These are phyloP conservation scores for Rhynchospora breviuscula DNA, from an alignment of 176 grass and related monocot species.

Conservation along the genomic window DNA sequence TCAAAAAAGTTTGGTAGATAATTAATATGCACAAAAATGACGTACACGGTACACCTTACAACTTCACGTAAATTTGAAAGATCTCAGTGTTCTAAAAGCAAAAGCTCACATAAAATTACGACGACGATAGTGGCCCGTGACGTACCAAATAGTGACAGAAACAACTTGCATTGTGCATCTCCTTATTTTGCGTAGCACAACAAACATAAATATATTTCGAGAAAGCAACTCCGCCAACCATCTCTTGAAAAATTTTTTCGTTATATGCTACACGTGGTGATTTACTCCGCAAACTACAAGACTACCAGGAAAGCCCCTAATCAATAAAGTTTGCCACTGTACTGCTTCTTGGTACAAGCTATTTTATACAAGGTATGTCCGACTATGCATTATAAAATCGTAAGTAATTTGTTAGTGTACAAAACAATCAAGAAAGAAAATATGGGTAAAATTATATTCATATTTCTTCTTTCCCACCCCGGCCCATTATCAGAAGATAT, in stretches of 20 bases:
- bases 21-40: neutral
- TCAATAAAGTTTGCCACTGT: neutral
- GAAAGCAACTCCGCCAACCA: too few relatives aligned
- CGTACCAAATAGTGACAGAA: conserved; percentile 3
- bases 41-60: neutral
- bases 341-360: neutral
- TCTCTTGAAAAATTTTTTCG: neutral
- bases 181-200: neutral
- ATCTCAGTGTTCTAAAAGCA: neutral
- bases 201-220: too few relatives aligned
- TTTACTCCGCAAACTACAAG: neutral
- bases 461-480: neutral
- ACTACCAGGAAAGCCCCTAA: too few relatives aligned
- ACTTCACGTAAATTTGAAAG: neutral
- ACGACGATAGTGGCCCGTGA: neutral
- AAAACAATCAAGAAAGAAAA: neutral
- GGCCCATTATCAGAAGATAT: neutral
- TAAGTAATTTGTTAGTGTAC: neutral
- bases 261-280: neutral
- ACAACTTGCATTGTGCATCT: neutral
- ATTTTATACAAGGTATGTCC: neutral
- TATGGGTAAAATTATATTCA: neutral
- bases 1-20: neutral
- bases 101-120: neutral
- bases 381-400: neutral